phyloP scores from a whole-genome alignment of 345 rosid genomes.

The Arabidopsis arenosa region DNA sequence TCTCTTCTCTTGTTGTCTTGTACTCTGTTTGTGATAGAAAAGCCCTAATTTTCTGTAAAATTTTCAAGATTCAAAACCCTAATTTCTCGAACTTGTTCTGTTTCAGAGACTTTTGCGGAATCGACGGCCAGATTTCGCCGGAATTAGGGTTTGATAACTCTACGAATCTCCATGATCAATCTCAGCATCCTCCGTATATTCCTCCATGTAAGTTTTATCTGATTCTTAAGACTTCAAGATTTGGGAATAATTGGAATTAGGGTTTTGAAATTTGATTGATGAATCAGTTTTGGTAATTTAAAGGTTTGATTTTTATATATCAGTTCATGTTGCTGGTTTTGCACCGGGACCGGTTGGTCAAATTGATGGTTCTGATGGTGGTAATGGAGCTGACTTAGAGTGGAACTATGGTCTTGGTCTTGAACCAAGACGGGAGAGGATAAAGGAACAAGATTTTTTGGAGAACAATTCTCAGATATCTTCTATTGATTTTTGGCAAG shows the following conservation, averaged over 20 bases:
- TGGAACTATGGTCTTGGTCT: constrained; percentile 67
- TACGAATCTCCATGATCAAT: constrained; percentile 57
- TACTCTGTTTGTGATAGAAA: background rate
- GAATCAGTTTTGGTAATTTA: background rate
- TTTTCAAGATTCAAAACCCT: constrained; percentile 27
- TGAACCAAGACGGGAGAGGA: constrained; percentile 61
- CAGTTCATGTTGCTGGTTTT: constrained; percentile 83
- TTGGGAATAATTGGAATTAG: background rate
- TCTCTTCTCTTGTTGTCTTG: background rate
- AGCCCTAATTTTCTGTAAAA: constrained; percentile 34
- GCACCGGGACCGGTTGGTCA: constrained; percentile 69
- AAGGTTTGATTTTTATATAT: constrained; percentile 21
- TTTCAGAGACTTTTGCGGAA: constrained; percentile 53
- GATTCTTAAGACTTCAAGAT: background rate
- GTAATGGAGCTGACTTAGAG: constrained; percentile 53
- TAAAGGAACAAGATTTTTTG: constrained; percentile 74
- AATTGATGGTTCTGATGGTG: constrained; percentile 57
- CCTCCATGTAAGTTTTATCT: constrained; percentile 68
- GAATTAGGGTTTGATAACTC: constrained; percentile 49
- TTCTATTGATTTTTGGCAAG: constrained; percentile 71
- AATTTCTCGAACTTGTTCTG: constrained; percentile 3
- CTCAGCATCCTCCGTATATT: constrained; percentile 81
- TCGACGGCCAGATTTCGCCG: constrained; percentile 63
- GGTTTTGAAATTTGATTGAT: background rate
- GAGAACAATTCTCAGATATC: constrained; percentile 79